Evolutionary conservation across 1,284 basidiomycete genomes (phyloP).

Genomic region (Gomphus sp.): DNA sequence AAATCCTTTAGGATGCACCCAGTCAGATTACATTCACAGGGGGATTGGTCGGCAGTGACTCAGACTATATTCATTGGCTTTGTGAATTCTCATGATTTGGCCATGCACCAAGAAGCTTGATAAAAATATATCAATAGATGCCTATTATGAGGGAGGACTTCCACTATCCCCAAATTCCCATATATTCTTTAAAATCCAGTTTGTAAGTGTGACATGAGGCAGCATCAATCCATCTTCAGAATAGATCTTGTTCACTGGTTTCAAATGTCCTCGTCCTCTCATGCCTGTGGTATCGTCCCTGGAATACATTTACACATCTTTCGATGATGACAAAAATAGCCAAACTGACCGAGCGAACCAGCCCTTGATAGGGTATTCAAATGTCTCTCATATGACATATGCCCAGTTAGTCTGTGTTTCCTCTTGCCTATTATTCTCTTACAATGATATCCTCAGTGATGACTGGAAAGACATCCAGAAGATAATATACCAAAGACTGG

Average conservation of each 20-base stretch:
- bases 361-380: too few species aligned
- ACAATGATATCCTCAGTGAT: not conserved
- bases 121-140: not conserved
- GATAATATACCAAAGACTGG: not conserved
- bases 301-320: too few species aligned
- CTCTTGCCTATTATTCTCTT: not conserved
- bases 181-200: not conserved
- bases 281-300: too few species aligned
- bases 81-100: too few species aligned
- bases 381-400: not conserved
- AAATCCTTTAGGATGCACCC: too few species aligned
- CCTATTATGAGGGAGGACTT: not conserved
- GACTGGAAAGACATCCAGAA: not conserved
- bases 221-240: not conserved
- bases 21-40: too few species aligned
- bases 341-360: too few species aligned
- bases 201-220: not conserved
- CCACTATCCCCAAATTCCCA: not conserved
- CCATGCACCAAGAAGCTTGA: too few species aligned
- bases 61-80: too few species aligned
- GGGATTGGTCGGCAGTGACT: too few species aligned
- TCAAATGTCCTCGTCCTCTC: not conserved
- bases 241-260: not conserved
- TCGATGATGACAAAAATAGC: too few species aligned
- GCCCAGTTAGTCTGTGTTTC: not conserved